Conservation (phyloP, 306 rosid genomes). For the Hippophae rhamnoides region DNA sequence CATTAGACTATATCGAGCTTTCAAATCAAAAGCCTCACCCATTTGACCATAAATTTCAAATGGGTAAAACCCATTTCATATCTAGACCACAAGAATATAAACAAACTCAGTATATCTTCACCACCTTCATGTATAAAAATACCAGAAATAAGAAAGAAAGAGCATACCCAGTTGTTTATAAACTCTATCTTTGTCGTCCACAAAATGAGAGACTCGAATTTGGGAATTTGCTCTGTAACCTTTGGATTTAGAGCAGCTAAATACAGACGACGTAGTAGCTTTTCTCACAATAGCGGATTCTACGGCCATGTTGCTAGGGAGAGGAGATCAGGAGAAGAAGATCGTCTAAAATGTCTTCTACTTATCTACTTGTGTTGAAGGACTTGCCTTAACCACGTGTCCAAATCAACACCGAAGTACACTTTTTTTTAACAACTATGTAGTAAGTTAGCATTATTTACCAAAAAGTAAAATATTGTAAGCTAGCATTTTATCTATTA, state of each 20-base stretch:
- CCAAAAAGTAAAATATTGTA: too few relatives aligned
- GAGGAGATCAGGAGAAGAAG: conserved; percentile 9
- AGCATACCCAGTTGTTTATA: conserved; percentile 65
- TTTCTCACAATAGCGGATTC: conserved; percentile 28
- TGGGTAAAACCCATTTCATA: background rate
- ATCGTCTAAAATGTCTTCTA: too few relatives aligned
- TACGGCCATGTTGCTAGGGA: conserved; percentile 22
- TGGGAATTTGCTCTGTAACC: conserved; percentile 13
- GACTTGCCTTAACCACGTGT: too few relatives aligned
- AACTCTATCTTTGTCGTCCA: conserved; percentile 38
- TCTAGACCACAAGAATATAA: background rate
- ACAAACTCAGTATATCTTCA: background rate
- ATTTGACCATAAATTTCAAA: background rate
- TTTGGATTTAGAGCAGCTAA: conserved; percentile 21
- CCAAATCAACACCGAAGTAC: too few relatives aligned
- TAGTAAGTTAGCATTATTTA: too few relatives aligned
- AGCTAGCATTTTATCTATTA: too few relatives aligned
- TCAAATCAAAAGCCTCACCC: background rate
- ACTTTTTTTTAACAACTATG: too few relatives aligned
- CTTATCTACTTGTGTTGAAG: too few relatives aligned
- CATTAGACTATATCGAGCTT: background rate
- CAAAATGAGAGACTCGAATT: conserved; percentile 41
- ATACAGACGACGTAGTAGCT: conserved; percentile 1
- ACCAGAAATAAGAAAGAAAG: conserved; percentile 9
- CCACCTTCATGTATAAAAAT: background rate